A percentile compares a stretch with the other conserved stretches of the same genome.
Evolutionary conservation across 805 yeast genomes (phyloP).

Genomic region (Pichia rugopelliculosa): DNA sequence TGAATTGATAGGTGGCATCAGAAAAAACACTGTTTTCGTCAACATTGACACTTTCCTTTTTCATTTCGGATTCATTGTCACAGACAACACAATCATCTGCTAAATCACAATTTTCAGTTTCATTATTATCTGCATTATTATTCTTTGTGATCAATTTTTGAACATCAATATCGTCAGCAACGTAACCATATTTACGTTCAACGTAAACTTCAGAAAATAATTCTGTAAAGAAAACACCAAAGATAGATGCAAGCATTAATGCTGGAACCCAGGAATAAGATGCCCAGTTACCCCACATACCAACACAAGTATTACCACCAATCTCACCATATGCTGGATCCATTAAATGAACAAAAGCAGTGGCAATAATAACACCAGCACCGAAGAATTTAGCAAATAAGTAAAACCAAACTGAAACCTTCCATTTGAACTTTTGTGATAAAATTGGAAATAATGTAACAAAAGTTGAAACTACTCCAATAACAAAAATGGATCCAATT

Average conservation of each 20-base stretch:
- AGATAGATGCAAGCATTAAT: constrained; percentile 38
- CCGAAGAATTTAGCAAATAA: constrained; percentile 64
- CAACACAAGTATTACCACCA: constrained; percentile 43
- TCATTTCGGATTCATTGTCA: not conserved
- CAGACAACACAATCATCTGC: not conserved
- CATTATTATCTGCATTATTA: constrained; percentile 20
- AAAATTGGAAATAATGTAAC: constrained; percentile 53
- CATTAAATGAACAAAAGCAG: constrained; percentile 66
- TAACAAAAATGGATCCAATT: constrained; percentile 54
- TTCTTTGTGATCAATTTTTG: constrained; percentile 21
- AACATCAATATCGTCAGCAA: constrained; percentile 11
- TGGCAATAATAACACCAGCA: constrained; percentile 74
- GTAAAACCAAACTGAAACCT: constrained; percentile 50
- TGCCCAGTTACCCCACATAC: constrained; percentile 50
- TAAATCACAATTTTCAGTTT: constrained; percentile 8
- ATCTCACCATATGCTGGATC: constrained; percentile 55
- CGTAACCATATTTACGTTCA: constrained; percentile 23
- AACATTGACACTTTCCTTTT: constrained; percentile 8
- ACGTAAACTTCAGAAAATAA: constrained; percentile 35
- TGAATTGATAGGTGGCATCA: constrained; percentile 4
- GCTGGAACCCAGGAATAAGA: constrained; percentile 46
- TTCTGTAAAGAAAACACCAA: constrained; percentile 40
- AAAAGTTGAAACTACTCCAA: constrained; percentile 44
- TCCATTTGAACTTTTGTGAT: constrained; percentile 44
- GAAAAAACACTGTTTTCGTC: constrained; percentile 12